Evolutionary conservation across 148 eudicot genomes (phyloP), one percentile per base, ranked within the genome.

Genomic region (Beta vulgaris): DNA sequence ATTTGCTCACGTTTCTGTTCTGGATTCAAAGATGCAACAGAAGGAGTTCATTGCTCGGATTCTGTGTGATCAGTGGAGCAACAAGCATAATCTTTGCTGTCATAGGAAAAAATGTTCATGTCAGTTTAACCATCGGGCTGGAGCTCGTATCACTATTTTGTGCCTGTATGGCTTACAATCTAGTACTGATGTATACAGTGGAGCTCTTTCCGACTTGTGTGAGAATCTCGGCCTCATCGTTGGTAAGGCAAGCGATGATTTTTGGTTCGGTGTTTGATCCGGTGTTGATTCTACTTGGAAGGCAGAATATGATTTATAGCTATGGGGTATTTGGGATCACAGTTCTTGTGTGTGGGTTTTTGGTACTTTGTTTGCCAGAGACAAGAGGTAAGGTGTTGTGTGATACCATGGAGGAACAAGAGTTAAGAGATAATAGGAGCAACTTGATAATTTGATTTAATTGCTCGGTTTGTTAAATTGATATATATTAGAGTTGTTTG

Each of bases 321-420:
- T 81, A 81, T 48, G 80, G 77, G 16, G 68, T 60, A 0, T 83
- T 80, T 14, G 83, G 86, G 34, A 26, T 73, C 18, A 74, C 42
- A 35, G 65, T 83, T 51, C 44, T 73, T 53, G 36, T 79, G 32
- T 72, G 78, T 54, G 85, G 83, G 68, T 73, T 79, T 59, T 53
- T 83, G 35, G 82, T 73, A 32, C 32, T 73, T 44, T 79, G 71
- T 39, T 55, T 83, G 68, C 80, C 85, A 2, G 85, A 83, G 65
- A 83, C 85, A 0, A 72, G 51, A 48, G 85, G 85, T 19, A 43
- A 57, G 78, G 75, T 32, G 48, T 51, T 83, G 0, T 80, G 83
- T 70, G 86, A 83, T 44, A 83, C 81, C 6, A 79, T 83, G 86
- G 83, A 83, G n/a, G 83, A 83, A 71, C 80, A 83, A 55, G 83